These are phyloP conservation scores for Glaciozyma martinii DNA, from an alignment of 768 basidiomycete species.

Conservation along the genomic window DNA sequence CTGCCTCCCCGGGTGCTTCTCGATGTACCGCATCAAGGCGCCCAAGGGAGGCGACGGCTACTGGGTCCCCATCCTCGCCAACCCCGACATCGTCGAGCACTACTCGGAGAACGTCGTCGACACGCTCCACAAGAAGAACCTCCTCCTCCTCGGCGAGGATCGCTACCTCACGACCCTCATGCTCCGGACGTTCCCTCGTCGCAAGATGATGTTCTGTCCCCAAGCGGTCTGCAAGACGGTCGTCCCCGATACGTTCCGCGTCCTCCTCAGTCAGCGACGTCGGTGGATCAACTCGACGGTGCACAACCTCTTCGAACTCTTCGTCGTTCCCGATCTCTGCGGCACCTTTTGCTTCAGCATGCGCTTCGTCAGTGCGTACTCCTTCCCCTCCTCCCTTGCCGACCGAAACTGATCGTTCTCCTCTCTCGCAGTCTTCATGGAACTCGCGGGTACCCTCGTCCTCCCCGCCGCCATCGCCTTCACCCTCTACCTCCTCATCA, in stretches of 20 bases:
- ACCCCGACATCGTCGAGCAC: slow-evolving; percentile 96
- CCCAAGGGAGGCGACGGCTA: slow-evolving; percentile 93
- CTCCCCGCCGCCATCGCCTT: slow-evolving; percentile 95
- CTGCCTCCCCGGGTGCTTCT: slow-evolving; percentile 98
- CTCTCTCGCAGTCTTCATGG: slow-evolving; percentile 63
- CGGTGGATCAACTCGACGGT: slow-evolving; percentile 99
- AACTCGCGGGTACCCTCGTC: slow-evolving; percentile 89
- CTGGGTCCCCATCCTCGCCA: slow-evolving; percentile 97
- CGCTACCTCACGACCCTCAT: slow-evolving; percentile 95
- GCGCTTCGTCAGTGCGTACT: slow-evolving; percentile 65
- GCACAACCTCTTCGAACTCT: slow-evolving; percentile 89
- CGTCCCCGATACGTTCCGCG: slow-evolving; percentile 90
- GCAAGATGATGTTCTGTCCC: slow-evolving; percentile 98
- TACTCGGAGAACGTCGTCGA: slow-evolving; percentile 99
- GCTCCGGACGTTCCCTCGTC: slow-evolving; percentile 98
- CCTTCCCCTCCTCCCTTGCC: background rate
- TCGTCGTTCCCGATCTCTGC: slow-evolving; percentile 93
- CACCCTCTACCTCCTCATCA: slow-evolving; percentile 73
- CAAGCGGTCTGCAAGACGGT: slow-evolving; percentile 98
- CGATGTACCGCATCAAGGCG: slow-evolving; percentile 98
- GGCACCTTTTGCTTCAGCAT: slow-evolving; percentile 99
- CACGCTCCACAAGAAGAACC: slow-evolving; percentile 97
- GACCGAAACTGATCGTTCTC: background rate
- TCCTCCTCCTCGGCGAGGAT: slow-evolving; percentile 95
- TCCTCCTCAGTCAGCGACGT: slow-evolving; percentile 88